A percentile compares a stretch with the other conserved stretches of the same genome.
These are phyloP conservation scores for Adansonia rubrostipa DNA, from an alignment of 441 rosid species.

Conservation along the genomic window DNA sequence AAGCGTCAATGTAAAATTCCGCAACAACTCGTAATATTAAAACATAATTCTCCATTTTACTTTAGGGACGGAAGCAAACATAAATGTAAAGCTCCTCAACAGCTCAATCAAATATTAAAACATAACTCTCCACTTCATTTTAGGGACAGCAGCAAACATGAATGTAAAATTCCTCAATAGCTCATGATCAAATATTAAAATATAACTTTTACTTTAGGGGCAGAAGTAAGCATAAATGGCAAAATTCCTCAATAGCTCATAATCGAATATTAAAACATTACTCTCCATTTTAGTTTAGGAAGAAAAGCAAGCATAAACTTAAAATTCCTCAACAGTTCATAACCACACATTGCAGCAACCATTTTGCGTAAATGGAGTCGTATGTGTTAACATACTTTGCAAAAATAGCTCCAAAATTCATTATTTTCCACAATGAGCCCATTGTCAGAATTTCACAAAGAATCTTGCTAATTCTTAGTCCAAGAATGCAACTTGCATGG, in stretches of 20 bases:
- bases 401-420: neutral
- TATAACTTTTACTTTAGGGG: neutral
- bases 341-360: neutral
- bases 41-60: neutral
- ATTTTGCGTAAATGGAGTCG: neutral
- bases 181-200: neutral
- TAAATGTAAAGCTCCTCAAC: neutral
- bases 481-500: neutral
- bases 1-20: neutral
- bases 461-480: slow-evolving; percentile 3
- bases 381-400: neutral
- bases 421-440: neutral
- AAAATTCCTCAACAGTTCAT: too few species aligned
- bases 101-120: neutral
- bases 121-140: neutral
- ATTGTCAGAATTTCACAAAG: neutral
- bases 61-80: neutral
- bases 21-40: neutral
- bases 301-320: too few species aligned
- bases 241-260: neutral
- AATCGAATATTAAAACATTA: neutral
- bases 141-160: neutral
- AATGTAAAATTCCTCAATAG: neutral
- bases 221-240: neutral
- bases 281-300: too few species aligned